These are phyloP conservation scores for Psilocybe azurescens DNA, from an alignment of 768 basidiomycete genomes.

Conservation along the genomic window DNA sequence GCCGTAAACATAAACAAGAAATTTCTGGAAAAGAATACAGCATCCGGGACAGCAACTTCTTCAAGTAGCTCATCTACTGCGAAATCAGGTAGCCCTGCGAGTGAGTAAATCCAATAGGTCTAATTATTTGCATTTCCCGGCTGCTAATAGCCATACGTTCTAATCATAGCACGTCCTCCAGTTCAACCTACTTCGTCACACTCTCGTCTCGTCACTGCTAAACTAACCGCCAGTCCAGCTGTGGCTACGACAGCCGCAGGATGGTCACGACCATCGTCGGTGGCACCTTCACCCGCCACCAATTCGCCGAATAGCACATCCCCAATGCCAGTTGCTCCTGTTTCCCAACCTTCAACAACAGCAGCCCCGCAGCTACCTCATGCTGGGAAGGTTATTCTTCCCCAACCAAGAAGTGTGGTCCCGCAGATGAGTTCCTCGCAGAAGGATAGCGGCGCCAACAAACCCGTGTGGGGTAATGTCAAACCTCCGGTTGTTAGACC, in stretches of 20 bases:
- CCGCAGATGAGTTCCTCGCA: conserved; percentile 31
- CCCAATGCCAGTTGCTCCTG: conserved; percentile 41
- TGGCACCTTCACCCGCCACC: conserved; percentile 58
- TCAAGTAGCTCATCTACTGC: conserved; percentile 45
- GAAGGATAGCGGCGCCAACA: conserved; percentile 40
- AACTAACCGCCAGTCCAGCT: conserved; percentile 73
- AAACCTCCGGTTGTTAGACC: conserved; percentile 46
- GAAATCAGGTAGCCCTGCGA: conserved; percentile 57
- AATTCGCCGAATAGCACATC: conserved; percentile 52
- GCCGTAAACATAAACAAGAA: conserved; percentile 96
- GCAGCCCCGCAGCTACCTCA: conserved; percentile 59
- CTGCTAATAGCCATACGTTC: conserved; percentile 15
- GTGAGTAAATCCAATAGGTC: conserved; percentile 43
- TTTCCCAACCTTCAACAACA: conserved; percentile 35
- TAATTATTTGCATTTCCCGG: conserved; percentile 8
- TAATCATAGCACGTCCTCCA: conserved; percentile 58
- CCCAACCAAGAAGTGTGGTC: conserved; percentile 56
- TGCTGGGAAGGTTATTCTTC: conserved; percentile 70
- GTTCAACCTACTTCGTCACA: conserved; percentile 62
- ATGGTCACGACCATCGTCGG: conserved; percentile 82
- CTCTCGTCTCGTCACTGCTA: conserved; percentile 86
- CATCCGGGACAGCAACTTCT: conserved; percentile 51
- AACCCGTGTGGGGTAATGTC: conserved; percentile 77
- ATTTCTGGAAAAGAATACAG: conserved; percentile 89
- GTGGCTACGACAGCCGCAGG: conserved; percentile 66